A percentile compares a stretch with the other conserved stretches of the same genome.
These are phyloP conservation scores for Lactifluus echinatus DNA, from an alignment of 768 basidiomycete genomes.

Conservation along the genomic window DNA sequence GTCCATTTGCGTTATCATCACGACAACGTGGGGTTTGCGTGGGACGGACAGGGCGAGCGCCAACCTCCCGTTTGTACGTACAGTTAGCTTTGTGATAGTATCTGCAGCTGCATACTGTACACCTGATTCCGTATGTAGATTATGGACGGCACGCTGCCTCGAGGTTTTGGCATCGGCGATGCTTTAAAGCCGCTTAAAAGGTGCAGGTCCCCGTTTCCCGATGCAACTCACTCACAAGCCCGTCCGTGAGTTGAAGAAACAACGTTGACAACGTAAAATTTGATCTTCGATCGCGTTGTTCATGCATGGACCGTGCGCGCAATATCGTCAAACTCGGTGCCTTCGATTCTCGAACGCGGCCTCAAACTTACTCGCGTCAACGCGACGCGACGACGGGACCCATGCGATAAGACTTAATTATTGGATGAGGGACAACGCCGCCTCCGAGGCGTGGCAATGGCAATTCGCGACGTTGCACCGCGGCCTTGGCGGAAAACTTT, in stretches of 20 bases:
- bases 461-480: not conserved
- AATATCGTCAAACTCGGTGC: not conserved
- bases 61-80: not conserved
- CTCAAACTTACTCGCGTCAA: not conserved
- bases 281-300: constrained; percentile 6
- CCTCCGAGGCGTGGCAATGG: not conserved
- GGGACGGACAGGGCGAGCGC: not conserved
- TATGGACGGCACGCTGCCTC: constrained; percentile 2
- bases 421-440: not conserved
- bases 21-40: constrained; percentile 16
- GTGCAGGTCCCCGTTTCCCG: not conserved
- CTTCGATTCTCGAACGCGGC: not conserved
- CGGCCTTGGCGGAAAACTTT: not conserved
- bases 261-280: constrained; percentile 13
- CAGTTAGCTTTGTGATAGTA: not conserved
- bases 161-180: constrained; percentile 3
- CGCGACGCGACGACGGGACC: not conserved
- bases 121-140: constrained; percentile 3
- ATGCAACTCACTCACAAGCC: not conserved
- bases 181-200: not conserved
- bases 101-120: no score
- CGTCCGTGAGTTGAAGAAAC: not conserved
- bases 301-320: not conserved
- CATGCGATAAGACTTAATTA: not conserved
- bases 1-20: constrained; percentile 8